Evolutionary conservation across 169 alveolate species (phyloP).

Genomic region (Eimeria falciformis): DNA sequence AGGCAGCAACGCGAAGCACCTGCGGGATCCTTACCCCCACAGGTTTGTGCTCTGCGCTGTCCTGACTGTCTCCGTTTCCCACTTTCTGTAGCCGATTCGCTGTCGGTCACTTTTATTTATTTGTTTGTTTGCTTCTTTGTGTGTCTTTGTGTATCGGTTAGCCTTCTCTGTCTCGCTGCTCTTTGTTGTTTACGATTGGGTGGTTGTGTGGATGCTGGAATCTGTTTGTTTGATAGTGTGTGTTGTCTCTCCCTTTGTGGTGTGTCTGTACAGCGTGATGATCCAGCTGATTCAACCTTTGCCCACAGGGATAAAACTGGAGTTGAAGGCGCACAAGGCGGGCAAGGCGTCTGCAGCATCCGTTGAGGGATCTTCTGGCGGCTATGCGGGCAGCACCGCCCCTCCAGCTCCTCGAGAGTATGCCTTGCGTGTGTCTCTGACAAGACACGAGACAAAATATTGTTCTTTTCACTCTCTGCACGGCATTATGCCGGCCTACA

Average conservation of each 20-base stretch:
- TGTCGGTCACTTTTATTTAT: not conserved
- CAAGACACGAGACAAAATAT: constrained; percentile 72
- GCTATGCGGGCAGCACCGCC: no score
- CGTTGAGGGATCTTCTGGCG: no score
- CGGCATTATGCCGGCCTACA: constrained; percentile 75
- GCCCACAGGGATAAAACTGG: constrained; percentile 73
- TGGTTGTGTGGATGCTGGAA: no score
- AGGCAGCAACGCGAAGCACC: constrained; percentile 70
- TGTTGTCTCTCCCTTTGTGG: not conserved
- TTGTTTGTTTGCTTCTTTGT: not conserved
- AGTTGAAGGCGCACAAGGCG: constrained; percentile 65
- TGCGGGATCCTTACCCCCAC: constrained; percentile 67
- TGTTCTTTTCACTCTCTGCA: constrained; percentile 65
- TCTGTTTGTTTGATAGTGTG: not conserved
- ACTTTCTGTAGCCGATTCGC: not conserved
- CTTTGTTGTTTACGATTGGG: not conserved
- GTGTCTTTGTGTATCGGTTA: not conserved
- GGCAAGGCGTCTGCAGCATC: not conserved
- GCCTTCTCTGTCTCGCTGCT: not conserved
- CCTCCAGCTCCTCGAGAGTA: constrained; percentile 67
- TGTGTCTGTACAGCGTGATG: constrained; percentile 43
- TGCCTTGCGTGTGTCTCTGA: constrained; percentile 72
- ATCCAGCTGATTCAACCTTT: constrained; percentile 75
- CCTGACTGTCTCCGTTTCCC: not conserved
- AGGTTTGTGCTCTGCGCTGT: not conserved